Percentiles rank a stretch among this genome's conserved stretches.
These are phyloP conservation scores for Tulasnella sp. DNA, from an alignment of 768 basidiomycete species.

Conservation along the genomic window DNA sequence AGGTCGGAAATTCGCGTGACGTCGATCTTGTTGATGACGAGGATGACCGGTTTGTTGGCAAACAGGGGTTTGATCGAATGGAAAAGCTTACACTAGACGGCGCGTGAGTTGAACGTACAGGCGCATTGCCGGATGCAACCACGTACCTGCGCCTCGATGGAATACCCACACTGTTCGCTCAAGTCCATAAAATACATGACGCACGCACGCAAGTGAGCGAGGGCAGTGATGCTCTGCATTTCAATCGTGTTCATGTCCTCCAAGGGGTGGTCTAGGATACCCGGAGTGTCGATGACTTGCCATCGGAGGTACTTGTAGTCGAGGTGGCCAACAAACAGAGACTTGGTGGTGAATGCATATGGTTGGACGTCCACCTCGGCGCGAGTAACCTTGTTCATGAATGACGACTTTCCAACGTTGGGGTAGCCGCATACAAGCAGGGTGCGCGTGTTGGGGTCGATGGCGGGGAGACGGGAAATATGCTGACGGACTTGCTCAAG, in stretches of 20 bases:
- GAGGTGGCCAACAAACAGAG: slow-evolving; percentile 94
- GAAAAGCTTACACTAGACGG: slow-evolving; percentile 25
- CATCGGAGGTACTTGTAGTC: slow-evolving; percentile 99
- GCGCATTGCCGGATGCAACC: neutral
- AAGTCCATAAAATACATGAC: slow-evolving; percentile 99
- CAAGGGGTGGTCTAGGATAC: slow-evolving; percentile 92
- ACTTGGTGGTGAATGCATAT: slow-evolving; percentile 98
- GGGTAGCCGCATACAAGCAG: slow-evolving; percentile 98
- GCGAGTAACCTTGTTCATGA: slow-evolving; percentile 99
- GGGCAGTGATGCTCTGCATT: slow-evolving; percentile 98
- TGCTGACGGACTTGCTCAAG: slow-evolving; percentile 99
- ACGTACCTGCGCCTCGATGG: slow-evolving; percentile 86
- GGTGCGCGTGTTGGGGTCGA: slow-evolving; percentile 96
- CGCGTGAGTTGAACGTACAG: neutral
- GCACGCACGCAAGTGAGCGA: slow-evolving; percentile 91
- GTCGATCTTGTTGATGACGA: slow-evolving; percentile 98
- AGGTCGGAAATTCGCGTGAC: slow-evolving; percentile 84
- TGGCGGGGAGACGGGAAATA: slow-evolving; percentile 94
- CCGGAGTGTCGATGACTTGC: slow-evolving; percentile 99
- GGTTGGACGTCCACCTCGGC: slow-evolving; percentile 99
- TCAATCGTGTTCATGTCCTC: slow-evolving; percentile 99
- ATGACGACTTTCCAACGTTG: slow-evolving; percentile 98
- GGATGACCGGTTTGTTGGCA: slow-evolving; percentile 80
- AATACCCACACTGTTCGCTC: slow-evolving; percentile 96
- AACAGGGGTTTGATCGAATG: slow-evolving; percentile 99